Evolutionary conservation across 2,329 filamentous ascomycete genomes (phyloP).

Genomic region (Corniculantispora saksenae): DNA sequence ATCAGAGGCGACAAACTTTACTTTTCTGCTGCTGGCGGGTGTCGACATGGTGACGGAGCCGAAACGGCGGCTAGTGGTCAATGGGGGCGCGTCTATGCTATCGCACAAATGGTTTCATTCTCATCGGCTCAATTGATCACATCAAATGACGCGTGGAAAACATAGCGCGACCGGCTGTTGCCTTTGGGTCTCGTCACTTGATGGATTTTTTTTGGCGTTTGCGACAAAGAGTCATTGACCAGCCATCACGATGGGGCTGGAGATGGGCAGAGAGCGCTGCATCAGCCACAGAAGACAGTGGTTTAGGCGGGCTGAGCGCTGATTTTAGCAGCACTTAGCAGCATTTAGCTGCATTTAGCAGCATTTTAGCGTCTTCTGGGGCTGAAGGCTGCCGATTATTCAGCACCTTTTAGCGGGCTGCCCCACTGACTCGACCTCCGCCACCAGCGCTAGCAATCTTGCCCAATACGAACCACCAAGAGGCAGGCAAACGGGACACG

Average conservation of each 20-base stretch:
- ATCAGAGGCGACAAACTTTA: constrained; percentile 61
- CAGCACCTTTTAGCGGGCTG: not conserved
- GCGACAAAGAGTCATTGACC: constrained; percentile 4
- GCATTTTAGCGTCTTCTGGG: not conserved
- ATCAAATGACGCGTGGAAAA: not conserved
- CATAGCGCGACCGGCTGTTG: not conserved
- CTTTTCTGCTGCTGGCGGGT: constrained; percentile 29
- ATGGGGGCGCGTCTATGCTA: not conserved
- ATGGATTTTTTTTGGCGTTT: constrained; percentile 5
- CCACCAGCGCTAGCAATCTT: not conserved
- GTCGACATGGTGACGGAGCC: constrained; percentile 9
- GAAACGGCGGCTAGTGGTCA: not conserved
- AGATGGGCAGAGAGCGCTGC: not conserved
- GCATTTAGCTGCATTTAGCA: too few relatives aligned
- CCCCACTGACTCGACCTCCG: not conserved
- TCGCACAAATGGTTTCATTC: not conserved
- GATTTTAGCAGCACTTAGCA: not conserved
- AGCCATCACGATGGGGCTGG: constrained; percentile 5
- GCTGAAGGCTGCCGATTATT: constrained; percentile 6
- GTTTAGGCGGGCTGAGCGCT: not conserved
- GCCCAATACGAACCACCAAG: too few relatives aligned
- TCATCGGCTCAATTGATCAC: not conserved
- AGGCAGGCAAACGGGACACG: not conserved
- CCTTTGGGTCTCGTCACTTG: not conserved
- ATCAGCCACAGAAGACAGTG: not conserved